A percentile compares a stretch with the other conserved stretches of the same genome.
Evolutionary conservation across 2,329 filamentous ascomycete genomes (phyloP).

Genomic region (Nothophaeocryptopus gaeumannii): DNA sequence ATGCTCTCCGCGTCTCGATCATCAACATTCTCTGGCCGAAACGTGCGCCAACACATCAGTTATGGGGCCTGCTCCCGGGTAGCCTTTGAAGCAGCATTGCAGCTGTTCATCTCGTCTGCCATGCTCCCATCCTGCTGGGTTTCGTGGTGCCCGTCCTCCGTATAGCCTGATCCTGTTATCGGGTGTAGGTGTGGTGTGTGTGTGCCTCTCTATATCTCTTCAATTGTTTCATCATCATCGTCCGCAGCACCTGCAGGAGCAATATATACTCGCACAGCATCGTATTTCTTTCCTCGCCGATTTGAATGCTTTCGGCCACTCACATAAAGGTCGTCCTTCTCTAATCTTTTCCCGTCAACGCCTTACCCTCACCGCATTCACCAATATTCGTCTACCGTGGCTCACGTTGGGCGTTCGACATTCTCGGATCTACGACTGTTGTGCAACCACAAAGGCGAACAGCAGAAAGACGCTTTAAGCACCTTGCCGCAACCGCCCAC

Average conservation of each 20-base stretch:
- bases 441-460: slow-evolving; percentile 27
- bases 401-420: slow-evolving; percentile 13
- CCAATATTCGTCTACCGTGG: slow-evolving; percentile 14
- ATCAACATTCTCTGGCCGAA: slow-evolving; percentile 65
- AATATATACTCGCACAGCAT: slow-evolving; percentile 17
- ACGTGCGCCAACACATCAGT: slow-evolving; percentile 87
- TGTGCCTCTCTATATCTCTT: slow-evolving; percentile 16
- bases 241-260: slow-evolving; percentile 7
- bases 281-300: slow-evolving; percentile 12
- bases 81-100: slow-evolving; percentile 28
- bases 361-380: slow-evolving; percentile 12
- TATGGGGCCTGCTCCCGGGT: slow-evolving; percentile 44
- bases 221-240: slow-evolving; percentile 12
- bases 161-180: background rate
- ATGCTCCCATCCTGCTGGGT: slow-evolving; percentile 14
- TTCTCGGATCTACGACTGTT: slow-evolving; percentile 24
- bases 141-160: slow-evolving; percentile 20
- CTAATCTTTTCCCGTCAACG: slow-evolving; percentile 14
- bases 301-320: slow-evolving; percentile 23
- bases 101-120: slow-evolving; percentile 24
- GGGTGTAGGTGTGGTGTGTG: slow-evolving; percentile 22
- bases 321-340: slow-evolving; percentile 20
- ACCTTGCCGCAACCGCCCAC: slow-evolving; percentile 29
- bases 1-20: slow-evolving; percentile 34
- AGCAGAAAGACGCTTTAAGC: slow-evolving; percentile 24